Percentiles rank a stretch among this genome's conserved stretches.
Conservation (phyloP, 345 rosid species). For the Physaria fendleri region DNA sequence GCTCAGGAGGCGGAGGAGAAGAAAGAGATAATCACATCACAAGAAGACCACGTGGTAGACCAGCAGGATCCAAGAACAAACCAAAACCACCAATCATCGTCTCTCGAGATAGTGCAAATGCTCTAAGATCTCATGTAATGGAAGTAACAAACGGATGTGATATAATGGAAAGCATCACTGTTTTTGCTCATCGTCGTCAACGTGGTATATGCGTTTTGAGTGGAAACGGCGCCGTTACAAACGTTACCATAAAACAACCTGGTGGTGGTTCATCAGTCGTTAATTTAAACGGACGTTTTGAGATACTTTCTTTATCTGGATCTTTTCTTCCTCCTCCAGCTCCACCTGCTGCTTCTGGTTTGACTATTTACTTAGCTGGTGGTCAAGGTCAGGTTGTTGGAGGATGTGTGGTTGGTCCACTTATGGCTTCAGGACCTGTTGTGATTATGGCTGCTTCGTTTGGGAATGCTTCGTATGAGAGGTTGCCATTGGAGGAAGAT, state of each 20-base stretch:
- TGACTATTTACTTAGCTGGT: constrained; percentile 86
- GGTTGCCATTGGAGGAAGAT: constrained; percentile 80
- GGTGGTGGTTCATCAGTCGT: constrained; percentile 54
- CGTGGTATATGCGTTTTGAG: constrained; percentile 85
- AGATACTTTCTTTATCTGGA: constrained; percentile 81
- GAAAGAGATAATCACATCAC: constrained; percentile 41
- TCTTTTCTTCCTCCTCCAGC: constrained; percentile 94
- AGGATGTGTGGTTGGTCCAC: constrained; percentile 80
- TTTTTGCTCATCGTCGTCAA: constrained; percentile 72
- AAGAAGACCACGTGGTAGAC: constrained; percentile 79
- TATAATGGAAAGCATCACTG: constrained; percentile 68
- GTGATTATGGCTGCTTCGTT: constrained; percentile 95
- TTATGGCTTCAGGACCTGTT: constrained; percentile 78
- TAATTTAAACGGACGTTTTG: constrained; percentile 83
- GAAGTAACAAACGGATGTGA: constrained; percentile 79
- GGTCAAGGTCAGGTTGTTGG: constrained; percentile 97
- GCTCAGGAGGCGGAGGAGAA: constrained; percentile 35
- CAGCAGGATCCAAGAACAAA: constrained; percentile 86
- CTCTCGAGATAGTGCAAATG: constrained; percentile 91
- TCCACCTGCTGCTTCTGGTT: constrained; percentile 79
- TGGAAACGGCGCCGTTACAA: constrained; percentile 81
- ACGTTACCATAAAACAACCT: constrained; percentile 72
- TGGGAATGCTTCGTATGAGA: constrained; percentile 94
- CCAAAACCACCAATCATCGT: constrained; percentile 91
- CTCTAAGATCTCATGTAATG: constrained; percentile 89